Base-by-base conservation (phyloP, 495 filamentous ascomycete species). In the Niebla homalea region DNA sequence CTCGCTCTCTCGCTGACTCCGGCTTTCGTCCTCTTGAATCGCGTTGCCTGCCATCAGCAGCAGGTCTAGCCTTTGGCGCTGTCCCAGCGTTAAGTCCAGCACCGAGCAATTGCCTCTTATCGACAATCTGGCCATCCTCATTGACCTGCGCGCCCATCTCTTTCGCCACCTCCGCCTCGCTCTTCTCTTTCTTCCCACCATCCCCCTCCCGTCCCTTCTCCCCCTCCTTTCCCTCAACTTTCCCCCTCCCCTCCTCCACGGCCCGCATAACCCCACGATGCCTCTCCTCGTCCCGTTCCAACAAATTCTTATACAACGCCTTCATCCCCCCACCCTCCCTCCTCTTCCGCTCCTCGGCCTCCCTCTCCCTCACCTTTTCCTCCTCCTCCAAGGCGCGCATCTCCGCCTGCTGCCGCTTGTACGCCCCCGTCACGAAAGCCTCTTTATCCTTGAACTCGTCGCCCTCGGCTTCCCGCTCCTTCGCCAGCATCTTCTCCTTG, bases 361-460 rank as follows among this genome's bases (percentile, higher is more conserved):
- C 75, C 56, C 80, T 79, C 63, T 93, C 87, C 38, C 75, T 66
- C 39, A 61, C 57, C 47, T 72, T 74, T 66, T 97, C 93, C 63
- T 93, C 89, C 58, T 83, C 85, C 59, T 95, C 88, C 7, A 87
- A 57, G 57, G 75, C 74, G 56, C 76, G 64, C 58, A 89, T 72
- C 63, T 94, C 92, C 60, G 80, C 87, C 62, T 96, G 92, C 62
- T 96, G 92, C 60, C 77, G 76, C 70, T 89, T 92, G 59, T 98
- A 98, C 40, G 92, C 90, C n/a, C 79, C 78, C 0, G 92, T 98
- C 26, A 97, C 92, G 57, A 98, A 98, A 61, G 84, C 89, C 66
- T 97, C 93, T 65, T 95, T 98, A 53, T 92, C 93, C 0, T 78
- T 84, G 60, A 87, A 96, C 65, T 89, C 87, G 14, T 95, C 93